Conservation (phyloP, 2,329 filamentous ascomycete genomes). For the Pseudocercospora ulei region DNA sequence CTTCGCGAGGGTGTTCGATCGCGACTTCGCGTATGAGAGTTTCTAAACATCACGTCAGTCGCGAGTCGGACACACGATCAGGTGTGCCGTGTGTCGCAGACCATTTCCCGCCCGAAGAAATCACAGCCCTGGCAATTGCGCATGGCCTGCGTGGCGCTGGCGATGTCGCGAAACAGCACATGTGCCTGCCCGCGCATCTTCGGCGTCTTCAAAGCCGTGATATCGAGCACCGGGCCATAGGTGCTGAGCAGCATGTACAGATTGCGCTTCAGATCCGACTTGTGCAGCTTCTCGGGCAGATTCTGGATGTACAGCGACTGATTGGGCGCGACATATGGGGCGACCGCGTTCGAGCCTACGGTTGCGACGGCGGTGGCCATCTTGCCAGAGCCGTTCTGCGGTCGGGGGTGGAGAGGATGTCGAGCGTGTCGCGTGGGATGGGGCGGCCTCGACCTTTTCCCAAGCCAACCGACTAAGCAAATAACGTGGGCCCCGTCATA, state of each 20-base stretch:
- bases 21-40: slow-evolving; percentile 82
- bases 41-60: slow-evolving; percentile 47
- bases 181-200: slow-evolving; percentile 97
- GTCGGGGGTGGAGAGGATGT: background rate
- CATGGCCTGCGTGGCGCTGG: slow-evolving; percentile 91
- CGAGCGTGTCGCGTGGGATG: too few species aligned
- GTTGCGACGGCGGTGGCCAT: slow-evolving; percentile 10
- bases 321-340: slow-evolving; percentile 15
- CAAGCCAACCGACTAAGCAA: slow-evolving; percentile 1
- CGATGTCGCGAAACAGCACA: slow-evolving; percentile 77
- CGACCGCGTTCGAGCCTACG: slow-evolving; percentile 8
- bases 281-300: slow-evolving; percentile 80
- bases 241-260: slow-evolving; percentile 92
- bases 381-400: background rate
- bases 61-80: too few species aligned
- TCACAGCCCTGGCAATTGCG: slow-evolving; percentile 73
- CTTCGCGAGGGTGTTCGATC: slow-evolving; percentile 79
- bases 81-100: slow-evolving; percentile 41
- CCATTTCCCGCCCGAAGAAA: slow-evolving; percentile 77
- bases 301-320: slow-evolving; percentile 78
- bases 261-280: slow-evolving; percentile 72
- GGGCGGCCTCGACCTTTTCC: too few species aligned
- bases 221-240: slow-evolving; percentile 83
- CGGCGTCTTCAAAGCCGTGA: slow-evolving; percentile 76
- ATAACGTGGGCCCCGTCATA: slow-evolving; percentile 14